Base-by-base conservation (phyloP, 1,284 basidiomycete species). In the Pseudozyma hubeiensis region DNA sequence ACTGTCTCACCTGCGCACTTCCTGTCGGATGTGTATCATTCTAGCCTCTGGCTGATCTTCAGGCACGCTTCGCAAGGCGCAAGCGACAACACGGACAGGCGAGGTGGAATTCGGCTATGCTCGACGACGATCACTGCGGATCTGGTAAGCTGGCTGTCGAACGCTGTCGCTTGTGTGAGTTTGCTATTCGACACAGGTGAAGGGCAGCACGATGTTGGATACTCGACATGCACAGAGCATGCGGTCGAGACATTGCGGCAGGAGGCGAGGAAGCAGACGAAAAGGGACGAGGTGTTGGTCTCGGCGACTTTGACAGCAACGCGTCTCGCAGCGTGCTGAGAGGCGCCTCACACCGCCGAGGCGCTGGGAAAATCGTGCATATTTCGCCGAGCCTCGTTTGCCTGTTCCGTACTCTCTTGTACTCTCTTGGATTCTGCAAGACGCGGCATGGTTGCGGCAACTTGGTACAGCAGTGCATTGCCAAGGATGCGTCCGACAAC, bases 351-450 rank as follows among this genome's bases (percentile, higher is more conserved):
- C 58, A 60, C 45, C 40, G 45, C 62, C 62, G 62, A 58, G 62
- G 19, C 19, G 41, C 30, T 49, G 55, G 45, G 51, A 57, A 45
- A 34, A 45, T 39, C 33, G 51, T 64, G 62, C 62, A 64, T 58
- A 57, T 64, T 64, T 57, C 62, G 62, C 62, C 62, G 62, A 64
- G 54, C 54, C 54, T 56, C 34, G 7, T 24, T 13, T 19, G n/a
- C 35, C 17, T 19, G 16, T 13, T 9, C 14, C 17, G n/a, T 17
- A 13, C 4, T 19, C n/a, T 24, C 17, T 29, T 53, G n/a, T 17
- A 13, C 4, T 19, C n/a, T 24, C 17, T 29, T 53, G 10, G 51
- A 41, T 7, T 41, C 40, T 41, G 40, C 16, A 14, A 10, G 10
- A 7, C 40, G 7, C 40, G n/a, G 9, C 40, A 13, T 34, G 11